These are phyloP conservation scores for Luvunga scandens DNA, from an alignment of 345 rosid species.

Conservation along the genomic window DNA sequence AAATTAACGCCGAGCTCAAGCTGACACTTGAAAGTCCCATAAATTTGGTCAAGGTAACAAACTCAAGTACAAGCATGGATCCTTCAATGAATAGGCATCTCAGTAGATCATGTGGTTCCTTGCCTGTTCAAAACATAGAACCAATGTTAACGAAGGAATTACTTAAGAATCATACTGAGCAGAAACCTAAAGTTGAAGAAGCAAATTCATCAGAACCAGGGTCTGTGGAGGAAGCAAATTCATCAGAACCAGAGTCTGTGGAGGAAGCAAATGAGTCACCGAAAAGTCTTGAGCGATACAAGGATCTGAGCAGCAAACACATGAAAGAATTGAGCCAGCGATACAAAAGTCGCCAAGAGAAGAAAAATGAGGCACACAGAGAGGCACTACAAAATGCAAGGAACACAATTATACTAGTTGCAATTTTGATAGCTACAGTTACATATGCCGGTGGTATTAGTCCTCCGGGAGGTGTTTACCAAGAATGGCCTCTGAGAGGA, in stretches of 20 bases:
- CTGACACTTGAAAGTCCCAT: not conserved
- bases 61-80: not conserved
- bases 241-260: not conserved
- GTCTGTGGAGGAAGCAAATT: not conserved
- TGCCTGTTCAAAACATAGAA: not conserved
- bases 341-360: not conserved
- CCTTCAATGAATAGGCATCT: not conserved
- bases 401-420: not conserved
- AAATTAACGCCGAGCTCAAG: too few species aligned
- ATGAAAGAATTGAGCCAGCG: not conserved
- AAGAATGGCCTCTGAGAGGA: constrained; percentile 9
- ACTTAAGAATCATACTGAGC: not conserved
- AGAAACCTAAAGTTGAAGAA: not conserved
- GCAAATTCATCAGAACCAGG: not conserved
- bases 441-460: not conserved
- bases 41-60: not conserved
- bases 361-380: not conserved
- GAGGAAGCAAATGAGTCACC: not conserved
- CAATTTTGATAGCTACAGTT: not conserved
- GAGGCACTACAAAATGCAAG: constrained; percentile 4
- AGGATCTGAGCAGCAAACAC: not conserved
- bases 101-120: not conserved
- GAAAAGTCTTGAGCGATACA: not conserved
- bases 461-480: constrained; percentile 14
- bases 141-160: not conserved